Conservation (phyloP, 129 eudicot species). For the carrot (Daucus carota) region DNA sequence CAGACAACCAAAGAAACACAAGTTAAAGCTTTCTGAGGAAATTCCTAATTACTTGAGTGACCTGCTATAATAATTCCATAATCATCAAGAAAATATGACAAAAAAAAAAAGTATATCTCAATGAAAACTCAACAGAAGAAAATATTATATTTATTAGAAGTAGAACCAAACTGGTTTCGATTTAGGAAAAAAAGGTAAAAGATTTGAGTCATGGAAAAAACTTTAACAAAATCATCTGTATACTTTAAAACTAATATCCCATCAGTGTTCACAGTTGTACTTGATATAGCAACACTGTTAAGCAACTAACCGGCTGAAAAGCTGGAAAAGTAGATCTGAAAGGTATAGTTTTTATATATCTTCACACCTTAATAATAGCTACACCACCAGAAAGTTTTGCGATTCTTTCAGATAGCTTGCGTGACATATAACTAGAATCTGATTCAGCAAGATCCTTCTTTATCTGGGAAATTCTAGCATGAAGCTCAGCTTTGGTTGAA, state of each 20-base stretch:
- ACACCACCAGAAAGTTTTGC: constrained; percentile 90
- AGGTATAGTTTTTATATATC: not conserved
- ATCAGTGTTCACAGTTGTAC: not conserved
- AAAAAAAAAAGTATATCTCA: not conserved
- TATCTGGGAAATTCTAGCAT: constrained; percentile 80
- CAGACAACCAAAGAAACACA: not conserved
- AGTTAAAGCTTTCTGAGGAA: not conserved
- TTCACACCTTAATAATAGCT: constrained; percentile 63
- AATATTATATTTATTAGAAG: not conserved
- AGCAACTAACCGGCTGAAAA: not conserved
- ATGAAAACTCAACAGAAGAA: not conserved
- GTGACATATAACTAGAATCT: constrained; percentile 42
- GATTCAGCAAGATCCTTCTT: constrained; percentile 85
- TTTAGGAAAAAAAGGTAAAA: not conserved
- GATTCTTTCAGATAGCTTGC: constrained; percentile 71
- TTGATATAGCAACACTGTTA: not conserved
- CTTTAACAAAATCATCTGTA: not conserved
- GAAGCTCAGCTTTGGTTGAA: constrained; percentile 65
- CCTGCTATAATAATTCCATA: not conserved
- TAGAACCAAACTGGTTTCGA: not conserved
- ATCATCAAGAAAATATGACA: not conserved
- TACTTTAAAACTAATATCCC: not conserved
- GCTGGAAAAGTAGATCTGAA: not conserved
- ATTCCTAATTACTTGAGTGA: not conserved
- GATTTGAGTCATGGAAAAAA: not conserved